Evolutionary conservation across 1,284 basidiomycete species (phyloP).

Genomic region (Rhodotorula sp.): DNA sequence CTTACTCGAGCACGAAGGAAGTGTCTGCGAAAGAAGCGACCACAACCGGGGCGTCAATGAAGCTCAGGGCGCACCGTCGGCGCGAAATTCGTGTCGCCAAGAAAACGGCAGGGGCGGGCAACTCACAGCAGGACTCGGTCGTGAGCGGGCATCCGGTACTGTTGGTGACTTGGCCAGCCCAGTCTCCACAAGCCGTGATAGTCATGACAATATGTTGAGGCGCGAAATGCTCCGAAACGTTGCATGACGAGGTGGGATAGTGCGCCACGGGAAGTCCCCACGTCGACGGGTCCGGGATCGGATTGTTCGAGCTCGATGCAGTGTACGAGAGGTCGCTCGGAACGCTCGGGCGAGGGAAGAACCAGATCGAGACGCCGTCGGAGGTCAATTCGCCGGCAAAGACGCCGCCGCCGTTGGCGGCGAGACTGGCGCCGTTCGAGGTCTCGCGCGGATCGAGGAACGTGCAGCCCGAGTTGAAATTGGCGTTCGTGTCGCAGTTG

Average conservation of each 20-base stretch:
- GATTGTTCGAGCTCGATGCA: constrained; percentile 7
- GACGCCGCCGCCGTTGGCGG: constrained; percentile 44
- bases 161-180: constrained; percentile 33
- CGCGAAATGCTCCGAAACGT: constrained; percentile 22
- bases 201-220: constrained; percentile 34
- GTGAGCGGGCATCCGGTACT: constrained; percentile 29
- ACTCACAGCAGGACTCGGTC: constrained; percentile 24
- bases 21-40: constrained; percentile 2
- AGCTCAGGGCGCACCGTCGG: neutral
- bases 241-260: constrained; percentile 19
- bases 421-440: constrained; percentile 46
- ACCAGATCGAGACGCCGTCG: constrained; percentile 39
- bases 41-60: too few species aligned
- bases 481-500: constrained; percentile 44
- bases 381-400: constrained; percentile 31
- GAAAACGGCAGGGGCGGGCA: neutral
- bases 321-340: constrained; percentile 20
- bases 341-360: constrained; percentile 31
- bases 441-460: constrained; percentile 42
- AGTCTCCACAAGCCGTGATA: constrained; percentile 38
- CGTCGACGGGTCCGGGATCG: constrained; percentile 21
- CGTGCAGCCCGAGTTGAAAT: constrained; percentile 62
- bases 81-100: neutral
- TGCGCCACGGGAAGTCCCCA: constrained; percentile 33
- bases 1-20: constrained; percentile 29